Percentiles rank a stretch among this genome's conserved stretches.
These are phyloP conservation scores for Dryas octopetala DNA, from an alignment of 306 rosid species.

Conservation along the genomic window DNA sequence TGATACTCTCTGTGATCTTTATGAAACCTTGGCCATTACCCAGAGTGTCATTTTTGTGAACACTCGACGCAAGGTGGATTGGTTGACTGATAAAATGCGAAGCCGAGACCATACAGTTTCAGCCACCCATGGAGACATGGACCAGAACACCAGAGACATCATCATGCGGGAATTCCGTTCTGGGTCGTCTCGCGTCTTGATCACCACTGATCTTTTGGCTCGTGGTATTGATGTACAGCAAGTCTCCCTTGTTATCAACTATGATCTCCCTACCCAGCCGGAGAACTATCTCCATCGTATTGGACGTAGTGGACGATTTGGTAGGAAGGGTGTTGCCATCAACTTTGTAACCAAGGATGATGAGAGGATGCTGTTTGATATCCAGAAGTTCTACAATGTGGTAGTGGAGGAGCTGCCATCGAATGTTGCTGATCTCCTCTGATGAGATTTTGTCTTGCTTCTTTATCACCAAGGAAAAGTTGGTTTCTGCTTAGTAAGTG, in stretches of 20 bases:
- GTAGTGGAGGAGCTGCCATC: constrained; percentile 75
- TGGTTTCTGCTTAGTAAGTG: constrained; percentile 34
- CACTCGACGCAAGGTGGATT: constrained; percentile 86
- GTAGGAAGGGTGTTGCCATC: constrained; percentile 85
- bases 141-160: constrained; percentile 81
- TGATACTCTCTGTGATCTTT: constrained; percentile 74
- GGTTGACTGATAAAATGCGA: constrained; percentile 88
- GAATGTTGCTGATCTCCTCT: constrained; percentile 80
- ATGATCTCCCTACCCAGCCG: constrained; percentile 83
- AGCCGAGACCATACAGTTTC: constrained; percentile 83
- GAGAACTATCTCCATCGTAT: constrained; percentile 87
- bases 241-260: constrained; percentile 77
- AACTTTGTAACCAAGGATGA: constrained; percentile 67
- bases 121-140: constrained; percentile 92
- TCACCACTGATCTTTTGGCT: constrained; percentile 77
- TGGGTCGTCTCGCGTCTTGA: constrained; percentile 76
- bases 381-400: constrained; percentile 80
- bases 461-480: constrained; percentile 5
- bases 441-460: constrained; percentile 46
- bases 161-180: constrained; percentile 89
- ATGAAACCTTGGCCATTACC: constrained; percentile 75
- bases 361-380: constrained; percentile 65
- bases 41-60: constrained; percentile 83
- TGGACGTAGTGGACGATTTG: constrained; percentile 87
- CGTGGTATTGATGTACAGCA: constrained; percentile 89